Evolutionary conservation across 768 basidiomycete genomes (phyloP).

Genomic region (Mycena rebaudengoi): DNA sequence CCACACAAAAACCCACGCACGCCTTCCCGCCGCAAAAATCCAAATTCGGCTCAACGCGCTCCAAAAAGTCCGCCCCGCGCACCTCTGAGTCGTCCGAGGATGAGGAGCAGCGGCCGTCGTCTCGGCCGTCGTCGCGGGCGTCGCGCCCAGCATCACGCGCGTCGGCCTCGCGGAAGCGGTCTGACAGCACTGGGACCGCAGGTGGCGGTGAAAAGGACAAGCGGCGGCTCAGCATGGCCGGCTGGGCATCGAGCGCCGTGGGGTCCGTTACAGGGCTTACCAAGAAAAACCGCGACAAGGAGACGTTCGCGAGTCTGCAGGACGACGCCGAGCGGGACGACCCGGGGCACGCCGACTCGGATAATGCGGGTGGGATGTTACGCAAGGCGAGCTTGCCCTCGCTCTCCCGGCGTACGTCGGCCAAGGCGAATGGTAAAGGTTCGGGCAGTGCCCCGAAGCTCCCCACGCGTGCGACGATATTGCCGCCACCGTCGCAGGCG

Average conservation of each 20-base stretch:
- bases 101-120: constrained; percentile 29
- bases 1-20: constrained; percentile 36
- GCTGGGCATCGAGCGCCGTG: constrained; percentile 76
- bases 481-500: constrained; percentile 60
- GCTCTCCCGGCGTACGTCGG: constrained; percentile 34
- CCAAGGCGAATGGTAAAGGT: too few species aligned
- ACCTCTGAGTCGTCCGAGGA: constrained; percentile 24
- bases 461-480: constrained; percentile 49
- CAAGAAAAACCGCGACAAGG: constrained; percentile 65
- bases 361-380: constrained; percentile 33
- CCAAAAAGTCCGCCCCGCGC: constrained; percentile 31
- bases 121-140: constrained; percentile 54
- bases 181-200: constrained; percentile 61
- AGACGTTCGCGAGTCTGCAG: constrained; percentile 62
- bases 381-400: constrained; percentile 29
- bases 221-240: constrained; percentile 58
- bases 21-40: constrained; percentile 36
- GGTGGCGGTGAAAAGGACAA: constrained; percentile 48
- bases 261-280: constrained; percentile 65
- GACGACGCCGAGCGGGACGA: constrained; percentile 53
- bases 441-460: constrained; percentile 49
- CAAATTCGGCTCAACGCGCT: constrained; percentile 42
- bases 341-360: constrained; percentile 34
- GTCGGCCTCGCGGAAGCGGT: constrained; percentile 72
- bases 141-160: constrained; percentile 68